Base-by-base conservation (phyloP, 805 yeast genomes). In the Metschnikowia shivogae region DNA sequence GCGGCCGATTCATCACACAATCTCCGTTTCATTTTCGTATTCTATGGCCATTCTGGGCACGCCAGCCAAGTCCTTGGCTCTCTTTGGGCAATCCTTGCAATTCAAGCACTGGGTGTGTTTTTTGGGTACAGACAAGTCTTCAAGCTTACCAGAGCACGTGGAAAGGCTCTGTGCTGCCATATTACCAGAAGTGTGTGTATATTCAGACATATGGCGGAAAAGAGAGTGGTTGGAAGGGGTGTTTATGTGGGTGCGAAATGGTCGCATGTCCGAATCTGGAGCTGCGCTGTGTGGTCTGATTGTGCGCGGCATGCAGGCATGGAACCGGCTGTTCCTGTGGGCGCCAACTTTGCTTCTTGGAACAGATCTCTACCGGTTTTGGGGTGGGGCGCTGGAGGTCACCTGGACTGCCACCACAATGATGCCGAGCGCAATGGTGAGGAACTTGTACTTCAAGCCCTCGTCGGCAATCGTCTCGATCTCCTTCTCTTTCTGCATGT, bases 351-450 rank as follows among this genome's bases (percentile, higher is more conserved):
- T 17, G 17, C 17, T 17, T 17, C 17, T 17, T 17, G 17, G 3
- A 17, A 2, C 26, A 5, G 19, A 20, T 27, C 13, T 29, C 13
- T 17, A n/a, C 29, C 36, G 31, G 36, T 42, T 42, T 14, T 47
- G 51, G 9, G 36, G 50, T 11, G 45, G 56, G 10, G 53, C 60
- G 36, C 47, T 52, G n/a, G 57, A 56, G 27, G 73, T 65, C 45
- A 70, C 65, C 44, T 64, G 61, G 33, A 70, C 53, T 0, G 73
- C 74, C 34, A 72, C 56, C 33, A 72, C 64, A 47, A 67, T 58
- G 5, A 72, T 71, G 14, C 75, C 76, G 33, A 72, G 54, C 8
- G 73, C 70, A 30, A 72, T 63, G 36, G 72, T 65, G 35, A 72
- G 58, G 44, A 72, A 72, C 53, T 69, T 72, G 50, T 67, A 68